Conservation (phyloP, 345 rosid species). For the Barbarea vulgaris region DNA sequence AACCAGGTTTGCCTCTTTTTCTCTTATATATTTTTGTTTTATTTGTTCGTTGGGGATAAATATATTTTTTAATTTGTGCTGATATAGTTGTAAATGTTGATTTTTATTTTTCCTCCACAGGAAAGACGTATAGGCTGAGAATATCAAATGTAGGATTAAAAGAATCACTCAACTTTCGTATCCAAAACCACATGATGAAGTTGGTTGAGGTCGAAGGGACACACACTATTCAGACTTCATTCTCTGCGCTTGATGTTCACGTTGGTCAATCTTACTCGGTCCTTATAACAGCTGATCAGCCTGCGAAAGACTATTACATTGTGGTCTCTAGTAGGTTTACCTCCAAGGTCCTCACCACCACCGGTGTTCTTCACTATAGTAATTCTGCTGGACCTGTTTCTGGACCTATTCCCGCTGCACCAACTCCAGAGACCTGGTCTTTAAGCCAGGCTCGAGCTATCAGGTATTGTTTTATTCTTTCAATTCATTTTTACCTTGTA, state of each 20-base stretch:
- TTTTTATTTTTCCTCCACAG: too few relatives aligned
- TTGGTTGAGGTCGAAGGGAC: conserved; percentile 92
- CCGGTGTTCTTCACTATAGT: not conserved
- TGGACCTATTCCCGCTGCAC: not conserved
- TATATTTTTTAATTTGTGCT: too few relatives aligned
- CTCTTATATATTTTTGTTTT: not conserved
- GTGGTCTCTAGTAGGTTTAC: not conserved
- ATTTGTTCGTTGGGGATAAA: too few relatives aligned
- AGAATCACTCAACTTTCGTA: conserved; percentile 78
- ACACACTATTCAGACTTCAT: conserved; percentile 68
- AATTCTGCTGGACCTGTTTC: not conserved
- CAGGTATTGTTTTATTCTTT: not conserved
- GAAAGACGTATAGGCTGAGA: conserved; percentile 63
- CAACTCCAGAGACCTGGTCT: not conserved
- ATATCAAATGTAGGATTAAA: conserved; percentile 87
- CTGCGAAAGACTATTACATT: not conserved
- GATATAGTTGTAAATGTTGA: too few relatives aligned
- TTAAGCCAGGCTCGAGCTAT: not conserved
- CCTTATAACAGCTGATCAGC: conserved; percentile 55
- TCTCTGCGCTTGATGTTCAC: conserved; percentile 82
- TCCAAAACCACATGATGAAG: conserved; percentile 76
- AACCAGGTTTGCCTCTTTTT: not conserved
- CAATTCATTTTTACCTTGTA: too few relatives aligned
- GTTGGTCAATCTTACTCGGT: conserved; percentile 87
- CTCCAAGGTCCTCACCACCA: not conserved